A percentile compares a stretch with the other conserved stretches of the same genome.
Conservation (phyloP, 2,329 filamentous ascomycete genomes). For the Coleophoma cylindrospora region DNA sequence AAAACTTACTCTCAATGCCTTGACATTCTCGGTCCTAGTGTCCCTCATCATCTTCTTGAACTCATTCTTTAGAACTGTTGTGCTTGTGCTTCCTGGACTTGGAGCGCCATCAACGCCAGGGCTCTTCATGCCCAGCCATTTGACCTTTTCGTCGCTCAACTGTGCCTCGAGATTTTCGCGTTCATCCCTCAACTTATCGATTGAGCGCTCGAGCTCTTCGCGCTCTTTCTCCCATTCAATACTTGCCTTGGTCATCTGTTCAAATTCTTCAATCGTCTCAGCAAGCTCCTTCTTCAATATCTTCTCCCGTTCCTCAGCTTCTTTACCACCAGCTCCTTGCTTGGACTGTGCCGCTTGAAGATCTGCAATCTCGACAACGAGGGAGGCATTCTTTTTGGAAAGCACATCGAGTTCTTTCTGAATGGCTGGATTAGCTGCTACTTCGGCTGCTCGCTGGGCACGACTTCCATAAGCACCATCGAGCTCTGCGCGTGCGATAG, state of each 20-base stretch:
- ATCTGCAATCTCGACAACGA: constrained; percentile 21
- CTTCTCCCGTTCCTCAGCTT: constrained; percentile 32
- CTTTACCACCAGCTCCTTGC: constrained; percentile 7
- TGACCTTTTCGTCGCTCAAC: constrained; percentile 62
- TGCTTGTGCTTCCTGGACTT: constrained; percentile 44
- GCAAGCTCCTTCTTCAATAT: constrained; percentile 59
- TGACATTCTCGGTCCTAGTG: constrained; percentile 60
- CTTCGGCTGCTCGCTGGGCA: constrained; percentile 63
- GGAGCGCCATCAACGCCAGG: constrained; percentile 34
- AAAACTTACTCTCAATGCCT: constrained; percentile 55
- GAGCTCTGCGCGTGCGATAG: constrained; percentile 85
- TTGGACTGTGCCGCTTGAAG: constrained; percentile 11
- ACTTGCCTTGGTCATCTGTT: constrained; percentile 63
- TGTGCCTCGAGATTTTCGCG: constrained; percentile 59
- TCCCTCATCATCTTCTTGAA: constrained; percentile 81
- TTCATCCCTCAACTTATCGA: constrained; percentile 60
- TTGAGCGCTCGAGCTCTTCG: constrained; percentile 55
- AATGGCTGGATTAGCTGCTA: constrained; percentile 50
- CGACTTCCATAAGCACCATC: constrained; percentile 89
- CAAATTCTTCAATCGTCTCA: constrained; percentile 65
- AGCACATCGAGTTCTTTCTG: constrained; percentile 56
- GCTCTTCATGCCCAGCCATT: constrained; percentile 57
- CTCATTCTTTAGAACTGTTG: constrained; percentile 65
- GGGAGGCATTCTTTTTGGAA: constrained; percentile 34
- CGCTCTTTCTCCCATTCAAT: constrained; percentile 70